Evolutionary conservation across 2,329 filamentous ascomycete species (phyloP).

Genomic region (Gyromitra esculenta): DNA sequence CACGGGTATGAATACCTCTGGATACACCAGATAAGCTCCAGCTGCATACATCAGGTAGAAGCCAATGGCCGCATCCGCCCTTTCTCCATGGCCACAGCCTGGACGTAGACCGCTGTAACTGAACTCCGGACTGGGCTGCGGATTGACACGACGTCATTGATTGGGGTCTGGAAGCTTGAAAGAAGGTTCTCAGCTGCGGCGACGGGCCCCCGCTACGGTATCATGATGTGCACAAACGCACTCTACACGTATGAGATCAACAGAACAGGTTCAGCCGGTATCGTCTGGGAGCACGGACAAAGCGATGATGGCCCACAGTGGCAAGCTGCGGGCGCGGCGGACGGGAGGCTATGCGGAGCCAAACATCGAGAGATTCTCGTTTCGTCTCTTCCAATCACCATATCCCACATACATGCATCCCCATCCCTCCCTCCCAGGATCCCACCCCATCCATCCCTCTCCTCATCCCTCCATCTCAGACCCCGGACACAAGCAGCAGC

Average conservation of each 20-base stretch:
- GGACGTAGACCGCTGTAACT: background rate
- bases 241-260: conserved; percentile 46
- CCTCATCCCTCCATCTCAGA: conserved; percentile 37
- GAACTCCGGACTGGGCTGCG: background rate
- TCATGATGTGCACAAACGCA: conserved; percentile 26
- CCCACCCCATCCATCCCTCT: conserved; percentile 8
- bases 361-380: conserved; percentile 27
- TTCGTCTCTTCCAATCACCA: conserved; percentile 36
- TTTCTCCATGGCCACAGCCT: background rate
- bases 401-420: conserved; percentile 23
- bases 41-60: background rate
- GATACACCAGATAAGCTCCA: background rate
- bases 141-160: conserved; percentile 33
- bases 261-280: conserved; percentile 35
- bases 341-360: conserved; percentile 31
- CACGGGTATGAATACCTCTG: too few relatives aligned
- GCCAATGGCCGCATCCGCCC: conserved; percentile 1
- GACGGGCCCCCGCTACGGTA: background rate
- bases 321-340: conserved; percentile 31
- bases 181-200: conserved; percentile 36
- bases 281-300: conserved; percentile 14
- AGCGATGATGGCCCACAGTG: conserved; percentile 30
- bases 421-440: conserved; percentile 2
- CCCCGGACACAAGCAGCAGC: conserved; percentile 25
- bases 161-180: conserved; percentile 33